These are phyloP conservation scores for Penicillium tannophilum DNA, from an alignment of 495 filamentous ascomycete species.

Conservation along the genomic window DNA sequence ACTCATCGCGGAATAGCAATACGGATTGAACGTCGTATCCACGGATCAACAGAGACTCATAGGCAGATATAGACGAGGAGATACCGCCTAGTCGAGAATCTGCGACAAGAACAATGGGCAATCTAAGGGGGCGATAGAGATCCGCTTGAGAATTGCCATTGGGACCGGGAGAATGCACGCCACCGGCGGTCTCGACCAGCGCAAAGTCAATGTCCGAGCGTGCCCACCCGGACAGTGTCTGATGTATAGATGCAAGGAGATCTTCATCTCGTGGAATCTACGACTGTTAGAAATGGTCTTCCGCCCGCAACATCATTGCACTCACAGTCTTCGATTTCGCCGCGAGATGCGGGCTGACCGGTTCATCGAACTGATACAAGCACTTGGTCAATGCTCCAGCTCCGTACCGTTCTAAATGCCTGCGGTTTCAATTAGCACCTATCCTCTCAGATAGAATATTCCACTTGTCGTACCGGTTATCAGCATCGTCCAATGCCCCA, in stretches of 20 bases:
- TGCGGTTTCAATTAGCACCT: slow-evolving; percentile 21
- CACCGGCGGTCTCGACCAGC: slow-evolving; percentile 76
- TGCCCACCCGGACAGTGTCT: slow-evolving; percentile 47
- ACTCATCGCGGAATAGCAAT: slow-evolving; percentile 60
- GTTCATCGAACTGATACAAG: slow-evolving; percentile 69
- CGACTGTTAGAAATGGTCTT: slow-evolving; percentile 11
- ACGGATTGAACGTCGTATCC: slow-evolving; percentile 74
- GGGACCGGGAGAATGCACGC: slow-evolving; percentile 72
- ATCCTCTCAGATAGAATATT: not conserved
- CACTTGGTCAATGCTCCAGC: slow-evolving; percentile 54
- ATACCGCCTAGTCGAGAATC: slow-evolving; percentile 75
- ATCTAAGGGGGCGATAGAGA: slow-evolving; percentile 66
- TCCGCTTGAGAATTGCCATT: slow-evolving; percentile 76
- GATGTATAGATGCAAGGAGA: slow-evolving; percentile 48
- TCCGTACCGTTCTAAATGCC: slow-evolving; percentile 60
- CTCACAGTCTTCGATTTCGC: slow-evolving; percentile 44
- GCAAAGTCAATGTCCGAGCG: slow-evolving; percentile 42
- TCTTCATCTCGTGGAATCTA: slow-evolving; percentile 50
- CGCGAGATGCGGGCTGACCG: slow-evolving; percentile 75
- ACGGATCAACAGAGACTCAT: slow-evolving; percentile 69
- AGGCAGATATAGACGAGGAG: slow-evolving; percentile 71
- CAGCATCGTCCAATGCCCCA: slow-evolving; percentile 65
- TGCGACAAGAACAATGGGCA: slow-evolving; percentile 72
- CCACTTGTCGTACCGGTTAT: slow-evolving; percentile 53
- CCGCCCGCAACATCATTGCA: not conserved